Base-by-base conservation (phyloP, 1,284 basidiomycete species). In the Trichosporon inkin region DNA sequence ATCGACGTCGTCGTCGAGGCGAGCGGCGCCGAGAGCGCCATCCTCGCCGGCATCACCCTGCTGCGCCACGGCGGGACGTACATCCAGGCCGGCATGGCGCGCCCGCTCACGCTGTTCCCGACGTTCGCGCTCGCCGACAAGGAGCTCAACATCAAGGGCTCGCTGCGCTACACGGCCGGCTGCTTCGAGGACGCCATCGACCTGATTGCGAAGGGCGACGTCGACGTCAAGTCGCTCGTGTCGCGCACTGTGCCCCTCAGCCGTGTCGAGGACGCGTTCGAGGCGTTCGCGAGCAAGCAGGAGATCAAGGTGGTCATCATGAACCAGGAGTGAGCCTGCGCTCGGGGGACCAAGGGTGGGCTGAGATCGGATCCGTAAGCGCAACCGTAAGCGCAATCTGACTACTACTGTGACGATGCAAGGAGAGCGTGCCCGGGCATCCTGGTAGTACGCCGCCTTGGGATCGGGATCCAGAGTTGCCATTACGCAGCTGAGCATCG, bases 81-180 rank as follows among this genome's bases (percentile, higher is more conserved):
- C 35, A 56, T 71, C 24, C 67, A 67, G 49, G 68, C 68, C 6
- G 69, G 69, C 36, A 55, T 71, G 57, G 69, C 67, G 1, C 53
- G 39, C 17, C 62, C 68, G 11, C 41, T 68, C 35, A 61, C 63
- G 10, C 19, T 51, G 8, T 70, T 71, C 63, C 69, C 70, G 2
- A 66, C 62, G 0, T 58, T 72, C 20, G 56, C 67, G 38, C 59
- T 72, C 20, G 62, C 68, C 17, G 53, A 62, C 56, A 92, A 91
- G 78, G 90, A 94, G 76, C 74, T 94, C 22, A 83, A 81, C 60
- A 81, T 90, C 74, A 86, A 86, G 66, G 70, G 70, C 11, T 61
- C 65, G 28, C 47, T 69, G 14, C 65, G 68, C 24, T 75, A 75
- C 65, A 70, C 70, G 1, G 58, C 66, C 0, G 64, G 67, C 19